Evolutionary conservation across 2,329 filamentous ascomycete genomes (phyloP).

Genomic region (Verticillium tricorpus): DNA sequence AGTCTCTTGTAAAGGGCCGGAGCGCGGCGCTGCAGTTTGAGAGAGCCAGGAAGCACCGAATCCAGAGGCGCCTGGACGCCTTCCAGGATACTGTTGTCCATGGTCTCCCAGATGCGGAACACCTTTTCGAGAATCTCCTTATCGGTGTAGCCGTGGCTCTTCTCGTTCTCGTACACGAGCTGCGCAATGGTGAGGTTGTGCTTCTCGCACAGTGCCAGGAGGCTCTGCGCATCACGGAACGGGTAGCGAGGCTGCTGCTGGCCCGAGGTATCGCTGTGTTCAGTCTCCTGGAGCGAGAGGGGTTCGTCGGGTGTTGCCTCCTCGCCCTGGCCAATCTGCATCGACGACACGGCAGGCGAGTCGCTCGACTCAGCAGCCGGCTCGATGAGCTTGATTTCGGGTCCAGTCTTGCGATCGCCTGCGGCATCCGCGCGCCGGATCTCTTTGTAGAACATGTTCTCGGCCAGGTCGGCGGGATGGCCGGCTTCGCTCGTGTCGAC

Average conservation of each 20-base stretch:
- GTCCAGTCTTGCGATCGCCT: constrained; percentile 38
- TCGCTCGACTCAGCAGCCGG: not conserved
- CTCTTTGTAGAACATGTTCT: constrained; percentile 49
- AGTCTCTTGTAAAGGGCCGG: constrained; percentile 39
- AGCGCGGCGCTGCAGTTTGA: constrained; percentile 42
- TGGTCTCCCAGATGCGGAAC: constrained; percentile 45
- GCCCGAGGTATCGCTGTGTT: not conserved
- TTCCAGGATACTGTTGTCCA: constrained; percentile 46
- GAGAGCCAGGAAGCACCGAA: constrained; percentile 37
- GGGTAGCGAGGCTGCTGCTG: constrained; percentile 37
- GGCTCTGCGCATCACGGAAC: constrained; percentile 41
- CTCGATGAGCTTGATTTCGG: constrained; percentile 34
- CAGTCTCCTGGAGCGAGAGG: not conserved
- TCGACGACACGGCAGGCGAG: constrained; percentile 2
- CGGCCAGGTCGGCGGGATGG: constrained; percentile 43
- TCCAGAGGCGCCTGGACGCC: constrained; percentile 40
- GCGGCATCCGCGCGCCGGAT: constrained; percentile 41
- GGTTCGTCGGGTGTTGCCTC: constrained; percentile 1
- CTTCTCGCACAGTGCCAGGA: constrained; percentile 41
- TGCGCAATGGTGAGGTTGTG: constrained; percentile 48
- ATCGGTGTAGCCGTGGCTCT: constrained; percentile 44
- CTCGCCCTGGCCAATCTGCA: not conserved
- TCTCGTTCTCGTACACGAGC: constrained; percentile 48
- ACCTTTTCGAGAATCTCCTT: constrained; percentile 43
- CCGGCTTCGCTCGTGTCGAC: constrained; percentile 16